These are phyloP conservation scores for Trametes versicolor DNA, from an alignment of 1,284 basidiomycete genomes.

Conservation along the genomic window DNA sequence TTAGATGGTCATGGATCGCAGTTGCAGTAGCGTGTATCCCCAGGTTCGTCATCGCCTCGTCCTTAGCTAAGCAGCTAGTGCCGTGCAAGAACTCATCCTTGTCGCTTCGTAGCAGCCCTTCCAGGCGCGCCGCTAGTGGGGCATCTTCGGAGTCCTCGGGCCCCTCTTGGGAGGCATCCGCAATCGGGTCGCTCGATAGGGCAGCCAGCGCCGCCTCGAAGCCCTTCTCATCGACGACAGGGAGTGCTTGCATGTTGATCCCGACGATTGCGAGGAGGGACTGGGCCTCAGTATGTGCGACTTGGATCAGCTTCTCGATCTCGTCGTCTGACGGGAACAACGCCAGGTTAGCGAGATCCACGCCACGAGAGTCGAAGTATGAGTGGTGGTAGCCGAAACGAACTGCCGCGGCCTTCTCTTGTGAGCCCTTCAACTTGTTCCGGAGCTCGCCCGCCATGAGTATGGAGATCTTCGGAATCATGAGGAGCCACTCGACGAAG, in stretches of 20 bases:
- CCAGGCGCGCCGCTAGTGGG: constrained; percentile 1
- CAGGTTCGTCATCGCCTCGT: constrained; percentile 6
- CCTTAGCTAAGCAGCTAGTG: not conserved
- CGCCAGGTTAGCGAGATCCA: constrained; percentile 7
- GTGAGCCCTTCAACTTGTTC: constrained; percentile 5
- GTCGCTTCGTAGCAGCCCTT: constrained; percentile 4
- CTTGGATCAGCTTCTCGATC: constrained; percentile 12
- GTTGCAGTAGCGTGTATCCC: constrained; percentile 7
- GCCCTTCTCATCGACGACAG: not conserved
- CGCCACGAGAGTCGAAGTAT: constrained; percentile 16
- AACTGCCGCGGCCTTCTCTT: constrained; percentile 8
- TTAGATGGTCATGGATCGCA: constrained; percentile 7
- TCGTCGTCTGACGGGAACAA: constrained; percentile 12
- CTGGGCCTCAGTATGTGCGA: constrained; percentile 12
- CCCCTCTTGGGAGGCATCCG: not conserved
- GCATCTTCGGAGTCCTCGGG: not conserved
- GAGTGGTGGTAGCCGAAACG: constrained; percentile 20
- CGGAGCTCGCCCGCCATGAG: constrained; percentile 18
- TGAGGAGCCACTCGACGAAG: constrained; percentile 21
- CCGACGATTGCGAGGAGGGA: constrained; percentile 6
- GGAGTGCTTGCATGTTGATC: not conserved
- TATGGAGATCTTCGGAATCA: constrained; percentile 24
- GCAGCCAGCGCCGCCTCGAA: not conserved
- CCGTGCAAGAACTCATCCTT: not conserved
- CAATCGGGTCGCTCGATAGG: not conserved